These are phyloP conservation scores for Aphanocladium album DNA, from an alignment of 2,329 filamentous ascomycete species.

Conservation along the genomic window DNA sequence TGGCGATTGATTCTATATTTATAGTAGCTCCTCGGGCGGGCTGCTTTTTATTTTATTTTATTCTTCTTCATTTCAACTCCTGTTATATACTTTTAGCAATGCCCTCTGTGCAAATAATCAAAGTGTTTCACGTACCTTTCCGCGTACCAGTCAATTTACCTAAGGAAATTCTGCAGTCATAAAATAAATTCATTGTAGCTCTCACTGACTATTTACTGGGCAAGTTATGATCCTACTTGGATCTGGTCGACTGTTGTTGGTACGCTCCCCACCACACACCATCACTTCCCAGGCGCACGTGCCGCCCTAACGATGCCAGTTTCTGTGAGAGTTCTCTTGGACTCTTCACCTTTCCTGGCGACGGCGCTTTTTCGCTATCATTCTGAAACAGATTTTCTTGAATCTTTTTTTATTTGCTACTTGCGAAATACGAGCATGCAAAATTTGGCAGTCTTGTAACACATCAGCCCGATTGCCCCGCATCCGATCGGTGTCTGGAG, in stretches of 20 bases:
- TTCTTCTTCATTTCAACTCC: background rate
- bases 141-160: too few species aligned
- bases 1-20: background rate
- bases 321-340: background rate
- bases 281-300: background rate
- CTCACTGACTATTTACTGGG: too few species aligned
- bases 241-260: too few species aligned
- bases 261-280: too few species aligned
- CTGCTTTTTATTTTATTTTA: background rate
- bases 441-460: background rate
- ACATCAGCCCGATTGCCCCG: background rate
- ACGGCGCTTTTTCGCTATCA: too few species aligned
- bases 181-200: too few species aligned
- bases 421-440: background rate
- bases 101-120: too few species aligned
- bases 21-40: background rate
- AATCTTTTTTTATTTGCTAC: background rate
- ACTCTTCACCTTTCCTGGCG: too few species aligned
- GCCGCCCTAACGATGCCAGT: background rate
- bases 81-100: background rate
- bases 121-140: too few species aligned
- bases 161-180: too few species aligned
- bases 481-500: background rate
- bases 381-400: background rate
- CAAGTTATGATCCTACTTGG: too few species aligned